These are phyloP conservation scores for Xylariales sp. DNA, from an alignment of 2,329 filamentous ascomycete species.

Conservation along the genomic window DNA sequence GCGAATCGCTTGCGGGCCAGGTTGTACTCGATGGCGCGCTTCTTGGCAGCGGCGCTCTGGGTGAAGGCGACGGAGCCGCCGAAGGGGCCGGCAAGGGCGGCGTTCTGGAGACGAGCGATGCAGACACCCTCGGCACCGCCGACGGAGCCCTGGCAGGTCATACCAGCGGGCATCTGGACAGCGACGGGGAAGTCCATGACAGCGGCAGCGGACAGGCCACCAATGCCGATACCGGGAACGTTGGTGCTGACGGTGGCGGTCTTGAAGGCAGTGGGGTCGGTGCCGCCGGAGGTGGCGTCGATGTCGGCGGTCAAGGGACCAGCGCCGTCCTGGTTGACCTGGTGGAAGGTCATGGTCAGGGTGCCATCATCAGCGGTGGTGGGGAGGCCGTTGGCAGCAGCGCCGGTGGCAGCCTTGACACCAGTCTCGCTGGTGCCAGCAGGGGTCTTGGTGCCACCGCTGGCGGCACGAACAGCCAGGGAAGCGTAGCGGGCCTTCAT, in stretches of 20 bases:
- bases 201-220: slow-evolving; percentile 51
- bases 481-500: slow-evolving; percentile 20
- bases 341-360: slow-evolving; percentile 57
- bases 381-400: slow-evolving; percentile 48
- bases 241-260: slow-evolving; percentile 50
- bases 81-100: slow-evolving; percentile 56
- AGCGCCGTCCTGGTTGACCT: slow-evolving; percentile 66
- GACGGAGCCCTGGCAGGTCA: slow-evolving; percentile 55
- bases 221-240: slow-evolving; percentile 50
- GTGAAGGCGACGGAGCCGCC: slow-evolving; percentile 61
- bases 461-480: slow-evolving; percentile 16
- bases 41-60: slow-evolving; percentile 49
- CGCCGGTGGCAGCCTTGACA: slow-evolving; percentile 47
- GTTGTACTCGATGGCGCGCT: slow-evolving; percentile 54
- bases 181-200: slow-evolving; percentile 58
- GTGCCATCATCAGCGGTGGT: slow-evolving; percentile 54
- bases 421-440: slow-evolving; percentile 30
- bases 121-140: slow-evolving; percentile 59
- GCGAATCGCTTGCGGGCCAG: slow-evolving; percentile 19
- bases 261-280: slow-evolving; percentile 53
- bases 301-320: slow-evolving; percentile 55
- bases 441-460: slow-evolving; percentile 20
- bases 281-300: slow-evolving; percentile 57
- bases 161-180: slow-evolving; percentile 59
- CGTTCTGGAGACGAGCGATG: slow-evolving; percentile 57